Conservation (phyloP, 305 asterid species). For the Solanum hybrid region DNA sequence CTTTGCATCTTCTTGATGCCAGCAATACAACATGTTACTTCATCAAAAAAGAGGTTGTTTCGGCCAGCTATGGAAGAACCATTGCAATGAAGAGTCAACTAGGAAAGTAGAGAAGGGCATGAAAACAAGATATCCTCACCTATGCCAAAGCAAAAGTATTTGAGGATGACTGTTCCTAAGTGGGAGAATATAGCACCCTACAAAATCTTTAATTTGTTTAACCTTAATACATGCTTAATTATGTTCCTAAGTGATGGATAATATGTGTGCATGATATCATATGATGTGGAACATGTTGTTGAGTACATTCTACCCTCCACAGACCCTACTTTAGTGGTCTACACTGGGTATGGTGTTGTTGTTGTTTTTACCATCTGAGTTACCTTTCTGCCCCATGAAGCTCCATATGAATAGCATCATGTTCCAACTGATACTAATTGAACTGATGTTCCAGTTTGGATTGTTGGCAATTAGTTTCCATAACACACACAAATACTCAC, state of each 20-base stretch:
- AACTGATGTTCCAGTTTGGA: neutral
- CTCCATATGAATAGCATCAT: neutral
- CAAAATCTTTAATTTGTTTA: neutral
- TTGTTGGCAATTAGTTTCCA: neutral
- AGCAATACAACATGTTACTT: neutral
- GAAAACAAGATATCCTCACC: neutral
- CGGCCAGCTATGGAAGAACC: neutral
- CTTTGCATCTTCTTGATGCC: neutral
- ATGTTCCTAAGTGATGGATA: neutral
- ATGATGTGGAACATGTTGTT: neutral
- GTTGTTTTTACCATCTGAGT: neutral
- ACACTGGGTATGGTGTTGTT: neutral
- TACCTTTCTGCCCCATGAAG: neutral
- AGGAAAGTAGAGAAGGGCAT: neutral
- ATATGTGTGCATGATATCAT: neutral
- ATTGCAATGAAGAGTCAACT: neutral
- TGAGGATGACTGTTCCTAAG: neutral
- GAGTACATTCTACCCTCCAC: neutral
- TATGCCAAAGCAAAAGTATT: neutral
- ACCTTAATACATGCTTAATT: neutral
- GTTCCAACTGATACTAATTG: neutral
- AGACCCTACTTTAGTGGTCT: neutral
- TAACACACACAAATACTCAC: neutral
- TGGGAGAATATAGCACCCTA: neutral
- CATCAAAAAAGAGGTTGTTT: neutral